Evolutionary conservation across 2,329 filamentous ascomycete genomes (phyloP).

Genomic region (Neonectria punicea): DNA sequence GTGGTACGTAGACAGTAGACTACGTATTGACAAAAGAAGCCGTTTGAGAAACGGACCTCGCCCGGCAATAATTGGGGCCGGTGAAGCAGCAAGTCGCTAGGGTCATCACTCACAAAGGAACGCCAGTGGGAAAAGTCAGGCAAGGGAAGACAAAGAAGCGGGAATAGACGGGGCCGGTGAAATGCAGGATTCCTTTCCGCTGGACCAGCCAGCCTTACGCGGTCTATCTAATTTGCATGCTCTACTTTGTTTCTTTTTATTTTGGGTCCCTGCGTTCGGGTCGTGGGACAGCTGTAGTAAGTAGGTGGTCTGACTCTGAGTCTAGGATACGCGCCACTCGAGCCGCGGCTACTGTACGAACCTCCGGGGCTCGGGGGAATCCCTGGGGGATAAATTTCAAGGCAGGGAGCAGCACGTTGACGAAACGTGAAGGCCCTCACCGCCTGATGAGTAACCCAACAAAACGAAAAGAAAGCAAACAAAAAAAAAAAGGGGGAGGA

Average conservation of each 20-base stretch:
- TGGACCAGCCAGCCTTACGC: background rate
- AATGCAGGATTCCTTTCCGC: background rate
- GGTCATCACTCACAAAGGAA: too few species aligned
- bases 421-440: conserved; percentile 4
- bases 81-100: background rate
- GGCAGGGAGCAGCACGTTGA: too few species aligned
- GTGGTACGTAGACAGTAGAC: background rate
- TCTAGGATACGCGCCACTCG: background rate
- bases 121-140: background rate
- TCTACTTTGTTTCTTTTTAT: background rate
- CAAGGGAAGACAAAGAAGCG: background rate
- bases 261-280: background rate
- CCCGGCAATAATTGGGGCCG: conserved; percentile 13
- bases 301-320: conserved; percentile 9
- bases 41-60: background rate
- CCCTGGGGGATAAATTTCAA: background rate
- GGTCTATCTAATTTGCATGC: background rate
- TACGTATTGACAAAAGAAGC: background rate
- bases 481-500: too few species aligned
- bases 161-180: conserved; percentile 3
- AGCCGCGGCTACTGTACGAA: conserved; percentile 2
- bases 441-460: conserved; percentile 11
- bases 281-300: background rate
- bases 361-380: conserved; percentile 1
- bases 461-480: background rate